A percentile compares a stretch with the other conserved stretches of the same genome.
Conservation (phyloP, 192 early-diverging fungal genomes). For the Haplosporangium gracile region DNA sequence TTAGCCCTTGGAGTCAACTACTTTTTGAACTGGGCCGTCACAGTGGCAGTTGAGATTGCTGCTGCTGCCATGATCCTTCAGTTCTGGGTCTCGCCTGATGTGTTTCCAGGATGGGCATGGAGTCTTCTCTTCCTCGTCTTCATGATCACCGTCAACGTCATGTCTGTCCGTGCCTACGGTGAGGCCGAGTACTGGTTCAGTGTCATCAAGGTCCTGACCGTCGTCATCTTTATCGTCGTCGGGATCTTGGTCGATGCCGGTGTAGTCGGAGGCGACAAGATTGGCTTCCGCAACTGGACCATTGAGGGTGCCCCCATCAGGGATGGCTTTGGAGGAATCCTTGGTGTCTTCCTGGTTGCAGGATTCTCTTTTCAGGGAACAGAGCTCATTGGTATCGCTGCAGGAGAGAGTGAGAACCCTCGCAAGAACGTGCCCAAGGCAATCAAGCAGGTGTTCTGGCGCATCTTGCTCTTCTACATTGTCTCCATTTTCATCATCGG, state of each 20-base stretch:
- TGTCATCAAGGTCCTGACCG: conserved; percentile 86
- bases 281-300: conserved; percentile 75
- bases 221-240: conserved; percentile 86
- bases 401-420: conserved; percentile 87
- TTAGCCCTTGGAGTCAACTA: conserved; percentile 61
- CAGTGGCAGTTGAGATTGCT: conserved; percentile 81
- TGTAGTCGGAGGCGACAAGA: conserved; percentile 70
- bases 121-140: conserved; percentile 67
- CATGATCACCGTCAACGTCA: conserved; percentile 79
- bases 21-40: conserved; percentile 80
- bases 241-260: conserved; percentile 81
- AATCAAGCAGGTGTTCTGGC: conserved; percentile 79
- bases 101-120: conserved; percentile 57
- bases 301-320: conserved; percentile 70
- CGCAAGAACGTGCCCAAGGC: conserved; percentile 79
- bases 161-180: conserved; percentile 86
- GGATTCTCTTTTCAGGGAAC: conserved; percentile 92
- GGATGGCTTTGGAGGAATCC: conserved; percentile 71
- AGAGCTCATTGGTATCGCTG: conserved; percentile 92
- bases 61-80: conserved; percentile 87
- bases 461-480: conserved; percentile 81
- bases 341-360: conserved; percentile 81
- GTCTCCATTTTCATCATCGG: conserved; percentile 77
- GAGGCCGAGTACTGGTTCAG: conserved; percentile 93
- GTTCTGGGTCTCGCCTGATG: conserved; percentile 65